phyloP scores from a whole-genome alignment of 2,329 filamentous ascomycete species.

The Penicillium decumbens region DNA sequence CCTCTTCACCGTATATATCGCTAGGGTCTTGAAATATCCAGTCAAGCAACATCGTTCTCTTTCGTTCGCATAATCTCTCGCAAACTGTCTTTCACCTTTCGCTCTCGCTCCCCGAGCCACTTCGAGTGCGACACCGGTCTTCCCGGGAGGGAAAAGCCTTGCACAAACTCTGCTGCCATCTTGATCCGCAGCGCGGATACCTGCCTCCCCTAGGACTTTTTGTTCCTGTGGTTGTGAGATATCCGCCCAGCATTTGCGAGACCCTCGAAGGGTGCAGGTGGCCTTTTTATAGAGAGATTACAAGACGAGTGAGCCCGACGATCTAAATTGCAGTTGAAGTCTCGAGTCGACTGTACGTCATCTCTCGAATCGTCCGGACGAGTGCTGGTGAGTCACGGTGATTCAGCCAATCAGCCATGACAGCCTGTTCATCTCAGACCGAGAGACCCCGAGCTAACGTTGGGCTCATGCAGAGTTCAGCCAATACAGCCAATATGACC shows the following conservation, averaged over 20 bases:
- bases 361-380: conserved; percentile 15
- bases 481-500: conserved; percentile 33
- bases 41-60: background rate
- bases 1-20: background rate
- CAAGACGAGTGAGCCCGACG: background rate
- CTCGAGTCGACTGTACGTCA: conserved; percentile 21
- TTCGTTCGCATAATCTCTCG: background rate
- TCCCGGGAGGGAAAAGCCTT: background rate
- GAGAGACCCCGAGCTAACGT: conserved; percentile 8
- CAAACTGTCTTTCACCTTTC: background rate
- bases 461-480: conserved; percentile 3
- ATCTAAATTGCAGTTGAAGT: background rate
- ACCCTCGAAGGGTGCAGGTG: conserved; percentile 1
- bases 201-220: background rate
- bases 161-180: background rate
- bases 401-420: conserved; percentile 13
- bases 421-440: conserved; percentile 1
- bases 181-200: background rate
- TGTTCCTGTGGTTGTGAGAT: background rate
- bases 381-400: conserved; percentile 18
- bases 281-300: conserved; percentile 4
- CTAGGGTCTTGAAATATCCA: background rate
- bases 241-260: background rate
- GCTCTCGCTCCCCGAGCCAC: background rate
- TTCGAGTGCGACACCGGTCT: conserved; percentile 2